Base-by-base conservation (phyloP, 441 rosid genomes). In the Gossypium gossypioides region DNA sequence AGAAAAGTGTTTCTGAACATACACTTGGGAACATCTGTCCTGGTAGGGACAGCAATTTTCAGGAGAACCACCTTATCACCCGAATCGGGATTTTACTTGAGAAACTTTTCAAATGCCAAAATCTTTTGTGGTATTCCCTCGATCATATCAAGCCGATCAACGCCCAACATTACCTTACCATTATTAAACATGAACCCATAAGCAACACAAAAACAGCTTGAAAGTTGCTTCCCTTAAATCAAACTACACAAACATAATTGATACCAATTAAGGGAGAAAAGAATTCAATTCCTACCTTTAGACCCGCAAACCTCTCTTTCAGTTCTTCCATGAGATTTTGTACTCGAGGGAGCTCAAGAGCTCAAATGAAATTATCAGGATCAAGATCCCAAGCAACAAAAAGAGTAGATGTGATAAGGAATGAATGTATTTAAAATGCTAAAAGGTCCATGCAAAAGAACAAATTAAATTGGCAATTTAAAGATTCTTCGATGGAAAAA, bases 11-110 rank as follows among this genome's bases (percentile, higher is more conserved):
- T 32, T 51, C 52, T 63, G 71, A 55, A 71, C 88, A 29, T 83
- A 86, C 91, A 86, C 72, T 89, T 91, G 16, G 89, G 86, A 75
- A 89, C 95, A 79, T 88, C 87, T 60, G 95, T 88, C 79, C 95
- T 85, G 59, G 92, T 86, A 46, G 95, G 95, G 61, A 88, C 92
- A 55, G 92, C 95, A 77, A 88, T 88, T 82, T 89, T 92, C 76
- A 89, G 83, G 79, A 89, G 75, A 71, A 89, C 95, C 37, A 86
- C 95, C 86, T 89, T 86, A 56, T 86, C 85, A 13, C 88, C 91
- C 95, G 91, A 89, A 66, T 77, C 76, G 34, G 89, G 84, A 77
- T 89, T 89, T 89, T 64, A 5, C 37, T 32, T 1, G 0, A 32
- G 37, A 5, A 32, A 32, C 37, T 5, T 32, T 5, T 32, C 37